Conservation (phyloP, 2,329 filamentous ascomycete species). For the Trichophyton rubrum region DNA sequence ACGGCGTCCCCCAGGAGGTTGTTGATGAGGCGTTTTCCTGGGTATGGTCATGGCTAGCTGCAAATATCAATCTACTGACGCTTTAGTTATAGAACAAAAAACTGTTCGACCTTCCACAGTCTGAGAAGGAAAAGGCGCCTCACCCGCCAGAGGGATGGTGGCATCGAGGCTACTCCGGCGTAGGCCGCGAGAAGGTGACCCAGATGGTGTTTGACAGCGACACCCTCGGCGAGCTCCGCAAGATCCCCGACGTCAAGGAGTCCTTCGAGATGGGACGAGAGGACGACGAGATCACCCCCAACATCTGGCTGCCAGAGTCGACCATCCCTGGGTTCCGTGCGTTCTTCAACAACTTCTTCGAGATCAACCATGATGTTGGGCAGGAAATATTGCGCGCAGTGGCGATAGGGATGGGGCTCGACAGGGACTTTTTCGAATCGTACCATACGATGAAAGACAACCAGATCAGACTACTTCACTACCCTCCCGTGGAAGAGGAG, state of each 20-base stretch:
- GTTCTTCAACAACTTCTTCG: constrained; percentile 41
- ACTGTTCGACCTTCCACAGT: constrained; percentile 34
- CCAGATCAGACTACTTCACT: constrained; percentile 50
- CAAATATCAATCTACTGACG: background rate
- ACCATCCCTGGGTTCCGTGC: constrained; percentile 36
- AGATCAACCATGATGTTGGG: constrained; percentile 34
- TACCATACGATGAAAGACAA: constrained; percentile 46
- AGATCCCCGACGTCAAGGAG: constrained; percentile 42
- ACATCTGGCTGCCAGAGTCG: constrained; percentile 39
- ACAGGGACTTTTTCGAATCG: constrained; percentile 34
- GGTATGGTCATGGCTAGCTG: constrained; percentile 5
- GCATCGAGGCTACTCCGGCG: constrained; percentile 46
- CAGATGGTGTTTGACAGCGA: constrained; percentile 32
- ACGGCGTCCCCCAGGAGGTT: constrained; percentile 30
- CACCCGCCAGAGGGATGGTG: constrained; percentile 39
- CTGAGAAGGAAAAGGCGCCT: constrained; percentile 38
- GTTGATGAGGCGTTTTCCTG: constrained; percentile 35
- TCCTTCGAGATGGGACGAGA: constrained; percentile 7
- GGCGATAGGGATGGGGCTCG: constrained; percentile 37
- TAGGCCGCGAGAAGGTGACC: constrained; percentile 43
- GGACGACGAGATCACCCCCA: constrained; percentile 27
- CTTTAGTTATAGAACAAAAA: constrained; percentile 16
- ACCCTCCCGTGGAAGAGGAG: constrained; percentile 37
- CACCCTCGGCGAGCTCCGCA: constrained; percentile 34
- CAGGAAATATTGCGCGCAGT: constrained; percentile 36